phyloP scores from a whole-genome alignment of 768 basidiomycete genomes.

The Neoboletus brunneissimus region DNA sequence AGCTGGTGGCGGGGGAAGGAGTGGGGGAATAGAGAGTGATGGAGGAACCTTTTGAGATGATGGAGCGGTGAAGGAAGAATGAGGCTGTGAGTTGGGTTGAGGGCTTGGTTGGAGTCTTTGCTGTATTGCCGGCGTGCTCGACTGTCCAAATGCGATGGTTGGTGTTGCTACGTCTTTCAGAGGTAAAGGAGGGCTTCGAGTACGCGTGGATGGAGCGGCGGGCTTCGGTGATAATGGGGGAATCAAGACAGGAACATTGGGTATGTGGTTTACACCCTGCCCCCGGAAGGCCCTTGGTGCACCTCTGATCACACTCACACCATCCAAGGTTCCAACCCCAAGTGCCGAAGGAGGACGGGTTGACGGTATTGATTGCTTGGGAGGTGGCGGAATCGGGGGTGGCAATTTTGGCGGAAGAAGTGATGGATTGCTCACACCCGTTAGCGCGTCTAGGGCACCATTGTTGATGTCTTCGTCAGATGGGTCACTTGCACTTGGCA shows the following conservation, averaged over 20 bases:
- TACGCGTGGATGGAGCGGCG: slow-evolving; percentile 18
- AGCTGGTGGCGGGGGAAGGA: slow-evolving; percentile 31
- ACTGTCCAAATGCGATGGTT: background rate
- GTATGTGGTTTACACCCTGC: background rate
- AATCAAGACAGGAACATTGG: slow-evolving; percentile 13
- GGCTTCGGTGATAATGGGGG: slow-evolving; percentile 33
- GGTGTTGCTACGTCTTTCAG: slow-evolving; percentile 1
- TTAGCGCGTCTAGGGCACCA: slow-evolving; percentile 37
- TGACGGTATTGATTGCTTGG: slow-evolving; percentile 25
- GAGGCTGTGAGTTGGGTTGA: slow-evolving; percentile 16
- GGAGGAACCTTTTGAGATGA: slow-evolving; percentile 23
- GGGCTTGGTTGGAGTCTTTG: slow-evolving; percentile 19
- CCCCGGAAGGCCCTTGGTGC: background rate
- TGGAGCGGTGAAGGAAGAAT: slow-evolving; percentile 21
- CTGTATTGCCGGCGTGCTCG: slow-evolving; percentile 5
- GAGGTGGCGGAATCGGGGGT: slow-evolving; percentile 42
- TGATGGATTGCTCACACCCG: slow-evolving; percentile 40
- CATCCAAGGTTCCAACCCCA: background rate
- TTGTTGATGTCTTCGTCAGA: slow-evolving; percentile 34
- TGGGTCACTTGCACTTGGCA: slow-evolving; percentile 51
- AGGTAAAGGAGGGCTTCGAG: slow-evolving; percentile 15
- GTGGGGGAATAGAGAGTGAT: slow-evolving; percentile 27
- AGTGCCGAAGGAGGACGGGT: slow-evolving; percentile 9
- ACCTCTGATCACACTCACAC: background rate
- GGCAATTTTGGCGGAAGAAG: slow-evolving; percentile 45